Conservation (phyloP, 2,329 filamentous ascomycete species). For the Phyllosticta ampelicida region DNA sequence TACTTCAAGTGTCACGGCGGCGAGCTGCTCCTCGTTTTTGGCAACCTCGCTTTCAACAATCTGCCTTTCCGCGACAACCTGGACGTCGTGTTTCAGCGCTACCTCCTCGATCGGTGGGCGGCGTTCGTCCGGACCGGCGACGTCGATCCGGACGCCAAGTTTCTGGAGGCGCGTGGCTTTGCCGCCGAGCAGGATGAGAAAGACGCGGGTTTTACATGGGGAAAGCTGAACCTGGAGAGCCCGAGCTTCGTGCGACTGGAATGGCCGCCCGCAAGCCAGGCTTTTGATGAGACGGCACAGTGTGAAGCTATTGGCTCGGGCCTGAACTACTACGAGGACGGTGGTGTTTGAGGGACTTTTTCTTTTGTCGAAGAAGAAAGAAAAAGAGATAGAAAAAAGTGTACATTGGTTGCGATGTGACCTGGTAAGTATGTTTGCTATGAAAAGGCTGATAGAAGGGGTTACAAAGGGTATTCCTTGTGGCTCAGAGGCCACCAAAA, state of each 20-base stretch:
- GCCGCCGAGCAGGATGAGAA: constrained; percentile 16
- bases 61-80: constrained; percentile 18
- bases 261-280: constrained; percentile 10
- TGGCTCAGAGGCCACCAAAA: no score
- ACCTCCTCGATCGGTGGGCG: constrained; percentile 22
- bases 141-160: constrained; percentile 17
- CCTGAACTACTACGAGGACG: constrained; percentile 17
- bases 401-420: no score
- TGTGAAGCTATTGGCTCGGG: constrained; percentile 18
- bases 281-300: constrained; percentile 18
- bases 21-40: constrained; percentile 23
- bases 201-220: constrained; percentile 13
- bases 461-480: no score
- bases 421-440: no score
- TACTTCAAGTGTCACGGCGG: constrained; percentile 22
- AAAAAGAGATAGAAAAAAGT: not conserved
- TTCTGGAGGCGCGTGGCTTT: constrained; percentile 20
- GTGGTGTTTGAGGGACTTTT: not conserved
- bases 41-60: constrained; percentile 25
- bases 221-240: constrained; percentile 11
- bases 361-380: no score
- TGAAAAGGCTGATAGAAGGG: no score
- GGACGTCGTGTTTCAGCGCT: constrained; percentile 24
- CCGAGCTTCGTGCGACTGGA: constrained; percentile 20
- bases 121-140: constrained; percentile 22